A percentile compares a stretch with the other conserved stretches of the same genome.
phyloP scores from a whole-genome alignment of 2,329 filamentous ascomycete genomes.

The Pseudopithomyces chartarum region DNA sequence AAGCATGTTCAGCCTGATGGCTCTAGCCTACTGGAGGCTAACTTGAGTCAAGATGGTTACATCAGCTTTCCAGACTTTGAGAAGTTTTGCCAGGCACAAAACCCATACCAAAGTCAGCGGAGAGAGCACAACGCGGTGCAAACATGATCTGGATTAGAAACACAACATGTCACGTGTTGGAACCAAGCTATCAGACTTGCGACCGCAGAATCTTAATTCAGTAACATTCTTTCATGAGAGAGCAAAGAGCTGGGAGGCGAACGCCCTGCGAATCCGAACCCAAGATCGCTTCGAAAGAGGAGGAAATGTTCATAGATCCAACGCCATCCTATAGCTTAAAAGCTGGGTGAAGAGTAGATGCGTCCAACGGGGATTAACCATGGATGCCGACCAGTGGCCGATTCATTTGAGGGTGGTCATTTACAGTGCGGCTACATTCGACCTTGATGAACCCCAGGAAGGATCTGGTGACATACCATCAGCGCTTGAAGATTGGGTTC shows the following conservation, averaged over 20 bases:
- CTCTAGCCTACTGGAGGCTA: constrained; percentile 13
- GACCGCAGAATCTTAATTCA: constrained; percentile 15
- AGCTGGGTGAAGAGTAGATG: background rate
- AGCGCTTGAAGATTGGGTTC: background rate
- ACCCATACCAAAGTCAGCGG: constrained; percentile 34
- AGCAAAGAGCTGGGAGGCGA: constrained; percentile 6
- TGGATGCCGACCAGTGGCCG: too few relatives aligned
- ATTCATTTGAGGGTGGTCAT: too few relatives aligned
- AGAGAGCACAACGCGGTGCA: constrained; percentile 36
- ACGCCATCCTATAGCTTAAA: too few relatives aligned
- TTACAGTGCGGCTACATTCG: background rate
- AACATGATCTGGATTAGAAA: constrained; percentile 31
- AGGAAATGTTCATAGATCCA: too few relatives aligned
- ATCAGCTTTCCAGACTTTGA: constrained; percentile 78
- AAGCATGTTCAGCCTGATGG: constrained; percentile 19
- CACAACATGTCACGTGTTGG: constrained; percentile 6
- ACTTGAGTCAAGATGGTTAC: constrained; percentile 57
- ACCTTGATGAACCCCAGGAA: background rate
- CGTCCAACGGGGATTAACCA: background rate
- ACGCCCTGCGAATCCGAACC: background rate
- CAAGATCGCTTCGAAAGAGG: too few relatives aligned
- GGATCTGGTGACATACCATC: background rate
- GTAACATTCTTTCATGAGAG: constrained; percentile 12
- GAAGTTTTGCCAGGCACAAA: constrained; percentile 57
- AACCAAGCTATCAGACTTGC: constrained; percentile 5